These are phyloP conservation scores for Pythium pectinolyticum DNA, from an alignment of 352 stramenopile species.

Conservation along the genomic window DNA sequence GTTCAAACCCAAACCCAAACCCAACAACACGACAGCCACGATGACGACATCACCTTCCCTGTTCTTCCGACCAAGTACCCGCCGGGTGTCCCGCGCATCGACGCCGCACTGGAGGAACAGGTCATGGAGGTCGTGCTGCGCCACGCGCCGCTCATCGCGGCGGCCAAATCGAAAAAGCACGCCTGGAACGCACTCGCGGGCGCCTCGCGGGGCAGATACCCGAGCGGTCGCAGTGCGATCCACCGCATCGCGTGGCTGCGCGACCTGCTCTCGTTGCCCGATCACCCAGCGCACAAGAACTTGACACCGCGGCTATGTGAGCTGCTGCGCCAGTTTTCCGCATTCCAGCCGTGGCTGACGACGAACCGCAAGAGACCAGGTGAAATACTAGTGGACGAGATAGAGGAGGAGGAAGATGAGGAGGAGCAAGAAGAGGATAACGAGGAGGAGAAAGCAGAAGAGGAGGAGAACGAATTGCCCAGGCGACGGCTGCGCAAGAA, in stretches of 20 bases:
- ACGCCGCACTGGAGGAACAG: background rate
- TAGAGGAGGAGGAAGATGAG: too few relatives aligned
- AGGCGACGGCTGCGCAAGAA: too few relatives aligned
- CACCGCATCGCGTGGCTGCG: too few relatives aligned
- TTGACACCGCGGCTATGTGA: conserved; percentile 4
- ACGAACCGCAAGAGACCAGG: background rate
- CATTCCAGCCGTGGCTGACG: too few relatives aligned
- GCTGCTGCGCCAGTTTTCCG: background rate
- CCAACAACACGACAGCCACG: background rate
- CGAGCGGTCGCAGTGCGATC: too few relatives aligned
- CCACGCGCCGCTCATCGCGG: background rate
- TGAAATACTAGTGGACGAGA: background rate
- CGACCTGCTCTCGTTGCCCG: too few relatives aligned
- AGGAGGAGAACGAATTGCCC: too few relatives aligned
- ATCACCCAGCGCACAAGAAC: background rate
- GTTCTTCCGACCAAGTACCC: background rate
- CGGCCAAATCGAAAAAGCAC: background rate
- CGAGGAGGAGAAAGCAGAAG: too few relatives aligned
- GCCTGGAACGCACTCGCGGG: conserved; percentile 3
- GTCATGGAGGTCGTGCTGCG: background rate
- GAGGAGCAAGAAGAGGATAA: too few relatives aligned
- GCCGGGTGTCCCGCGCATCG: background rate
- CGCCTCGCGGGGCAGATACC: background rate
- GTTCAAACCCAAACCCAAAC: too few relatives aligned
- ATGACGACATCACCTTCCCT: background rate